Evolutionary conservation across 352 stramenopile genomes (phyloP).

Genomic region (Globisporangium takayamanum): DNA sequence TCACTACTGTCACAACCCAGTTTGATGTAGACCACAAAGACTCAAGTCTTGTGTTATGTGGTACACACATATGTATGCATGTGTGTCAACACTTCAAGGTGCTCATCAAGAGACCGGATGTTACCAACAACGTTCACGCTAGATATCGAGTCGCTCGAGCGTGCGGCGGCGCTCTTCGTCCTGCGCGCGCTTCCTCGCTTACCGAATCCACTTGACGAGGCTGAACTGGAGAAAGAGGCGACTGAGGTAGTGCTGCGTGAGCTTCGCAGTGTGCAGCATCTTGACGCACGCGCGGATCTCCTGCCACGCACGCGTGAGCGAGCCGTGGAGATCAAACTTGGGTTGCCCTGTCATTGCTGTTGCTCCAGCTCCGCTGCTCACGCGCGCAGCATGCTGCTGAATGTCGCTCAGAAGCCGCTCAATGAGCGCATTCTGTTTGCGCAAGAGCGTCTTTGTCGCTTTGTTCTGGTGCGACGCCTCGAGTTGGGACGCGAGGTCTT

Average conservation of each 20-base stretch:
- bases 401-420: slow-evolving; percentile 42
- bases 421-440: slow-evolving; percentile 47
- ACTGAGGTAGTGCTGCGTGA: slow-evolving; percentile 69
- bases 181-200: slow-evolving; percentile 31
- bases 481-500: slow-evolving; percentile 44
- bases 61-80: not conserved
- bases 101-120: no score
- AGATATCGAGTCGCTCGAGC: slow-evolving; percentile 15
- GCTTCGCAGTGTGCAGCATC: slow-evolving; percentile 55
- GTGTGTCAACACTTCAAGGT: not conserved
- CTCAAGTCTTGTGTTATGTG: not conserved
- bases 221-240: slow-evolving; percentile 53
- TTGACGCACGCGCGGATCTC: slow-evolving; percentile 58
- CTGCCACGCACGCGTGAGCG: slow-evolving; percentile 35
- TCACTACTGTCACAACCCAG: no score
- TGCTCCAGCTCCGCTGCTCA: slow-evolving; percentile 4
- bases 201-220: slow-evolving; percentile 49
- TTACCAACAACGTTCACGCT: not conserved
- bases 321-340: slow-evolving; percentile 6
- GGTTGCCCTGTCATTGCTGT: slow-evolving; percentile 5
- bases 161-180: slow-evolving; percentile 21
- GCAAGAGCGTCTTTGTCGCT: slow-evolving; percentile 46
- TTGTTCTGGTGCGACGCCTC: slow-evolving; percentile 58
- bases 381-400: slow-evolving; percentile 13
- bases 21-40: not conserved